Evolutionary conservation across 208 protist species (phyloP).

Genomic region (Herpetomonas samuelpessoai): DNA sequence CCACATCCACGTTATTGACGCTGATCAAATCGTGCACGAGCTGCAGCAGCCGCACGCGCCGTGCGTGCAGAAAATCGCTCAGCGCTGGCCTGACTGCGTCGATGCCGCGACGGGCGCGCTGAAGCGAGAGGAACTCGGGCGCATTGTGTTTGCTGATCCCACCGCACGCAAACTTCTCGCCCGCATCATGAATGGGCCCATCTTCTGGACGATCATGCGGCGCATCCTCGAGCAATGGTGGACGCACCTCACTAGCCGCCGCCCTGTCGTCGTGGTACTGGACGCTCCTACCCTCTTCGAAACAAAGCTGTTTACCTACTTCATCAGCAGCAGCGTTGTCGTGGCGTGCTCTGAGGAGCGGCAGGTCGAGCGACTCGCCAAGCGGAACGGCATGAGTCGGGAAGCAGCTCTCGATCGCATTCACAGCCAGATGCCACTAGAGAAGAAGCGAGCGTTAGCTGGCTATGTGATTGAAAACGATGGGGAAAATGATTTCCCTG

Average conservation of each 20-base stretch:
- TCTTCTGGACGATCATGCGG: conserved; percentile 62
- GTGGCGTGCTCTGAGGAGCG: conserved; percentile 56
- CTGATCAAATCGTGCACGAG: conserved; percentile 72
- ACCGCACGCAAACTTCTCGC: conserved; percentile 48
- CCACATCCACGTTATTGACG: conserved; percentile 75
- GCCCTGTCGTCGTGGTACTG: conserved; percentile 62
- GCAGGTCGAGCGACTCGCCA: conserved; percentile 61
- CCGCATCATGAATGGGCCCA: conserved; percentile 78
- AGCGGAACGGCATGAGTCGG: conserved; percentile 41
- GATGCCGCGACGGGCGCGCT: conserved; percentile 56
- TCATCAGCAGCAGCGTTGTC: conserved; percentile 64
- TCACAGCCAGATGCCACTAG: conserved; percentile 73
- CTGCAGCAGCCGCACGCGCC: conserved; percentile 59
- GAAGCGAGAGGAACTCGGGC: conserved; percentile 58
- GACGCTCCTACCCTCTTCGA: conserved; percentile 89
- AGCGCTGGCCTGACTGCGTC: conserved; percentile 70
- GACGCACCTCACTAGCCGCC: conserved; percentile 24
- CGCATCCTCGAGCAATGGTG: conserved; percentile 62
- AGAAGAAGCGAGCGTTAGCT: conserved; percentile 53
- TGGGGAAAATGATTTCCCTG: conserved; percentile 20
- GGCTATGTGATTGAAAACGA: conserved; percentile 82
- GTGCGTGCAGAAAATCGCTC: conserved; percentile 61
- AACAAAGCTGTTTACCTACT: conserved; percentile 71
- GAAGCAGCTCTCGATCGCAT: conserved; percentile 67
- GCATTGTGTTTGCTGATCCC: conserved; percentile 72